A percentile compares a stretch with the other conserved stretches of the same genome.
Conservation (phyloP, 139 green algal species). For the Coelastrella sp. region DNA sequence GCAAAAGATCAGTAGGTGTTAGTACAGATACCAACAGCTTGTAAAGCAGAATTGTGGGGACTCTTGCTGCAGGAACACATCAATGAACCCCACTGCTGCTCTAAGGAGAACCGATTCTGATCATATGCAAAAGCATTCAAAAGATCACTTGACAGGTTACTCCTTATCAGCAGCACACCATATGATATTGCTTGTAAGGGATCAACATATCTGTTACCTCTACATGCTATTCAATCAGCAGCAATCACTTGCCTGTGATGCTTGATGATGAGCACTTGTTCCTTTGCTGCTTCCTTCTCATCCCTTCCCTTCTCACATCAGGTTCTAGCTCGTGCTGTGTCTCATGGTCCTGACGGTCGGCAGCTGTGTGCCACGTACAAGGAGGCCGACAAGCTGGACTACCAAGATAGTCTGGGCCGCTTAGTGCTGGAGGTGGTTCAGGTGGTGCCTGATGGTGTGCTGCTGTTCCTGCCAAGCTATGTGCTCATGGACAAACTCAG, state of each 20-base stretch:
- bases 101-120: too few species aligned
- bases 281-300: neutral
- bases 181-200: neutral
- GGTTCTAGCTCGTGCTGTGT: slow-evolving; percentile 80
- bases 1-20: too few species aligned
- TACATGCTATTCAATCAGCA: too few species aligned
- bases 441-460: slow-evolving; percentile 88
- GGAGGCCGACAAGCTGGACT: slow-evolving; percentile 53
- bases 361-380: slow-evolving; percentile 69
- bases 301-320: slow-evolving; percentile 17
- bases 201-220: too few species aligned
- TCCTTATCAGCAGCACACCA: neutral
- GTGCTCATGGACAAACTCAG: slow-evolving; percentile 83
- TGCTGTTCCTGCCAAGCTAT: slow-evolving; percentile 96
- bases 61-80: too few species aligned
- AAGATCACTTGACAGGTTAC: too few species aligned
- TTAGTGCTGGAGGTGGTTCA: slow-evolving; percentile 62
- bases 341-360: slow-evolving; percentile 52
- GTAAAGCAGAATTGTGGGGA: too few species aligned
- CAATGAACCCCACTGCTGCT: too few species aligned
- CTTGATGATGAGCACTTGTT: too few species aligned
- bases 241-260: neutral
- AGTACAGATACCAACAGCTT: too few species aligned
- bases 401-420: slow-evolving; percentile 74
- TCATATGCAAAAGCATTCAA: too few species aligned